phyloP scores from a whole-genome alignment of 2,329 filamentous ascomycete species.

The Xylaria sp. region DNA sequence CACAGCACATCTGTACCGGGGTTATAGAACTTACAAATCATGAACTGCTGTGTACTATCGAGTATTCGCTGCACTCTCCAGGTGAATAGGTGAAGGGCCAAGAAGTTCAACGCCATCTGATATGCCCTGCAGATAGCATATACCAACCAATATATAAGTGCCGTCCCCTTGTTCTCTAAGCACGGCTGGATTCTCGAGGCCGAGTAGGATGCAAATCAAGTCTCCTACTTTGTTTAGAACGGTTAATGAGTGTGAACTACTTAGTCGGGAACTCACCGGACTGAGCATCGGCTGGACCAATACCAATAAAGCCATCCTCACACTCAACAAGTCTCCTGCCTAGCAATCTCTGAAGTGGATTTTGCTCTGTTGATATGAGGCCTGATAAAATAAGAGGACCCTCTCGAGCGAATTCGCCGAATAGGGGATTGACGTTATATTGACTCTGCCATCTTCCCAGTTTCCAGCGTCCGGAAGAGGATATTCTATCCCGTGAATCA shows the following conservation, averaged over 20 bases:
- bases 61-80: conserved; percentile 1
- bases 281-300: not conserved
- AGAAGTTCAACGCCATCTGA: conserved; percentile 8
- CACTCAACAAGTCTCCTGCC: not conserved
- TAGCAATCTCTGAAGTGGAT: not conserved
- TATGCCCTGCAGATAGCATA: conserved; percentile 5
- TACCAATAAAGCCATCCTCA: not conserved
- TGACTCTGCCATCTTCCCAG: too few species aligned
- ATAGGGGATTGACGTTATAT: too few species aligned
- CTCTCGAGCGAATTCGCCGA: too few species aligned
- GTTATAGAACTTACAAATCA: conserved; percentile 12
- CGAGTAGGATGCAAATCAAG: conserved; percentile 8
- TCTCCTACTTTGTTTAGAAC: conserved; percentile 1
- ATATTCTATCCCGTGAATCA: not conserved
- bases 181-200: not conserved
- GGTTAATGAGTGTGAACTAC: too few species aligned
- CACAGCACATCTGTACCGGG: conserved; percentile 5
- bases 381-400: too few species aligned
- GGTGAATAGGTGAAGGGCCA: not conserved
- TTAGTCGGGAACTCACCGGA: not conserved
- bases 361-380: too few species aligned
- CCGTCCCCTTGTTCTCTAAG: not conserved
- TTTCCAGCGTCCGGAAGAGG: not conserved
- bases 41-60: not conserved
- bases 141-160: conserved; percentile 9